phyloP scores from a whole-genome alignment of 441 rosid genomes.

The Croton setiger region DNA sequence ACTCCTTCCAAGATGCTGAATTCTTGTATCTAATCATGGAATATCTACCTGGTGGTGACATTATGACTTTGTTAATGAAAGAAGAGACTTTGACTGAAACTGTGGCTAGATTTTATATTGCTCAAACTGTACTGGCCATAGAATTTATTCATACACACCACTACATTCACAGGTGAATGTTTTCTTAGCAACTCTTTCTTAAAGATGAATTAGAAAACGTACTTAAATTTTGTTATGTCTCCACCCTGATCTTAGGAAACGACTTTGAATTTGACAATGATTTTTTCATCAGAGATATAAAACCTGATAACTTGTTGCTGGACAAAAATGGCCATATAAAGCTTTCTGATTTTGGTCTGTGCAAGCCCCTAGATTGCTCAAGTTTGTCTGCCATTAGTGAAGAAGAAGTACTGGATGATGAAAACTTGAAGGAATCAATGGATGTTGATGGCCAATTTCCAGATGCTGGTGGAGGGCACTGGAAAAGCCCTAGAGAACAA shows the following conservation, averaged over 20 bases:
- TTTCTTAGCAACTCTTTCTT: constrained; percentile 7
- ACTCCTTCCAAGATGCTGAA: constrained; percentile 88
- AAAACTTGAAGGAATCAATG: constrained; percentile 65
- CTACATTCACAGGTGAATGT: constrained; percentile 82
- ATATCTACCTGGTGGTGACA: constrained; percentile 96
- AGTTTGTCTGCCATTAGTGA: constrained; percentile 63
- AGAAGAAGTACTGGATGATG: constrained; percentile 69
- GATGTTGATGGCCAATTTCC: constrained; percentile 60
- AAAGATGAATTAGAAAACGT: constrained; percentile 7
- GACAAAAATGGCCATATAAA: constrained; percentile 92
- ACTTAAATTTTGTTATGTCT: constrained; percentile 12
- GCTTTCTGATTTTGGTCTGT: constrained; percentile 98
- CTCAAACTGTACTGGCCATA: constrained; percentile 87
- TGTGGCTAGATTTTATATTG: constrained; percentile 90
- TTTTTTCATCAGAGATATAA: constrained; percentile 66
- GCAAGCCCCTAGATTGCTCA: constrained; percentile 93
- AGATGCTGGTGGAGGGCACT: constrained; percentile 62
- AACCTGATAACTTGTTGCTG: constrained; percentile 89
- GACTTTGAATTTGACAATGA: constrained; percentile 13
- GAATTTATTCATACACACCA: constrained; percentile 93
- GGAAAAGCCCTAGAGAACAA: constrained; percentile 88
- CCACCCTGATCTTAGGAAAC: constrained; percentile 13
- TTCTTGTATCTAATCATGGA: constrained; percentile 90
- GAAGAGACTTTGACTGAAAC: constrained; percentile 93
- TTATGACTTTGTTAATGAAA: constrained; percentile 93